Base-by-base conservation (phyloP, 148 eudicot species). In the Limonium bicolor region DNA sequence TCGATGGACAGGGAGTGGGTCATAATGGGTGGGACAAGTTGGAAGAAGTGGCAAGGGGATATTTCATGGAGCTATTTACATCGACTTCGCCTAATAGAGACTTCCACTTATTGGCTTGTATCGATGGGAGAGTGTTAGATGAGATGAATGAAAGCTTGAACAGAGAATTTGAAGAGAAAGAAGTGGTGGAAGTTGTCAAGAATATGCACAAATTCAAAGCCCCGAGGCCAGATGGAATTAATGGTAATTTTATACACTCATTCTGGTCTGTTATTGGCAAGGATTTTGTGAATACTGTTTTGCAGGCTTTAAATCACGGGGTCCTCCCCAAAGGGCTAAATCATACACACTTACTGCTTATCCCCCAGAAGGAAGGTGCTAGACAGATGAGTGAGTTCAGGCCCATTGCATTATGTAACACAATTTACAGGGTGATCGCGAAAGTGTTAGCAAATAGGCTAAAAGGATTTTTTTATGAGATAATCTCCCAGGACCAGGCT, bases 401-500 rank as follows among this genome's bases (percentile, higher is more conserved):
- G 5, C 54, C 42, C 4, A 35, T 35, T 5, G 24, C n/a, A 5
- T 13, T 50, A 2, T 50, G 54, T 35, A 50, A 22, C 15, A 42
- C 36, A 1, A 1, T 50, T 3, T 50, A 50, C 13, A 36, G 36
- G 11, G 14, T 50, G 0, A 13, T 21, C 0, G n/a, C 54, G 1
- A 50, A 50, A 7, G 18, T 13, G 3, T 0, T 34, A 12, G 16
- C 39, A 4, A 35, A 33, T 20, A 22, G 54, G 4, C 11, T 50
- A 11, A 50, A 50, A 15, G 3, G 0, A 0, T 4, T 34, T 7
- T 27, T 50, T 1, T 21, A 24, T 4, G 13, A 11, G 1, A 5
- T 49, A 1, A 16, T 49, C 3, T 19, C 53, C 0, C 17, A 20
- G 6, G 34, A 11, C 16, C 40, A 49, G 18, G 36, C 41, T 35